Evolutionary conservation across 192 early-diverging fungal genomes (phyloP).

Genomic region (Rhizophagus clarus): DNA sequence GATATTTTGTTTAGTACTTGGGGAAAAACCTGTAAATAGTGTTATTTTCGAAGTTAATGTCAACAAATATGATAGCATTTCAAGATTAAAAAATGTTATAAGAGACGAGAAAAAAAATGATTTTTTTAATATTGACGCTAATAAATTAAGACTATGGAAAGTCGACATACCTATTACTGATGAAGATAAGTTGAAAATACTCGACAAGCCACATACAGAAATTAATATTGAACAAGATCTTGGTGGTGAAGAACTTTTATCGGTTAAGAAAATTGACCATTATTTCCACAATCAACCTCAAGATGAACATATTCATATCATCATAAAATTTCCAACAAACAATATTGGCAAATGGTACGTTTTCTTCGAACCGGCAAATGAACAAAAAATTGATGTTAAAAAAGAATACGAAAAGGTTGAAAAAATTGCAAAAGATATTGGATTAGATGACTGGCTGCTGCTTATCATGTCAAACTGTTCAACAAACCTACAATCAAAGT

Average conservation of each 20-base stretch:
- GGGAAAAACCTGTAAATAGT: too few species aligned
- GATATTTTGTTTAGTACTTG: background rate
- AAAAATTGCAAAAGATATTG: background rate
- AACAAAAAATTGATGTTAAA: background rate
- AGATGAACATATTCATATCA: slow-evolving; percentile 2
- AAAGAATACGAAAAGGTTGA: background rate
- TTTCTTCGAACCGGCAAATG: background rate
- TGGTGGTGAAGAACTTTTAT: background rate
- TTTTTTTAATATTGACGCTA: background rate
- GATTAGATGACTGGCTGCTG: background rate
- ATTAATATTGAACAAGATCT: background rate
- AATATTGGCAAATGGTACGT: background rate
- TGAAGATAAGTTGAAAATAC: background rate
- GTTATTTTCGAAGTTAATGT: background rate
- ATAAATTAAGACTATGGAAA: background rate
- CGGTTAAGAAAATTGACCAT: background rate
- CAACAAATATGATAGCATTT: background rate
- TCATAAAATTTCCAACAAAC: background rate
- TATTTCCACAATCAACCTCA: background rate
- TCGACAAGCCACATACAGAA: background rate
- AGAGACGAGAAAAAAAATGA: background rate
- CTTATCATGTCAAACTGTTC: background rate
- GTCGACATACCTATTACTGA: background rate
- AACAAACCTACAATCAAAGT: background rate
- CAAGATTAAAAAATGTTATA: background rate